These are phyloP conservation scores for Diaporthe amygdali DNA, from an alignment of 2,329 filamentous ascomycete genomes.

Conservation along the genomic window DNA sequence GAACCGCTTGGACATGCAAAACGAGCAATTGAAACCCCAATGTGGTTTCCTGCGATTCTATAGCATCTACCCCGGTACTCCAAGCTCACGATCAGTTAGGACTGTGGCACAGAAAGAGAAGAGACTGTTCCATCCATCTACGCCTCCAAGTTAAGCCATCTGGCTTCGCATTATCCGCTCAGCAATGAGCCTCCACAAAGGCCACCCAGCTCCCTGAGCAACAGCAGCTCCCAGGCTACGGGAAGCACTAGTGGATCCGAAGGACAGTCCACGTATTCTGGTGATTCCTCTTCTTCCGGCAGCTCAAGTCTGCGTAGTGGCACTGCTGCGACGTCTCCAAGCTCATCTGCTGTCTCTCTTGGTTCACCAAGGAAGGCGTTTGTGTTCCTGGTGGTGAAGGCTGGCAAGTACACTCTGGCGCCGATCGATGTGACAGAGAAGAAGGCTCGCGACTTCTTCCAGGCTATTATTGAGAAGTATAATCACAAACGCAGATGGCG, in stretches of 20 bases:
- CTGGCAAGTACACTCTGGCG: neutral
- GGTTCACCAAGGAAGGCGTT: neutral
- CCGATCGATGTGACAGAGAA: neutral
- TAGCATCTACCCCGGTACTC: too few relatives aligned
- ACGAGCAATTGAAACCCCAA: neutral
- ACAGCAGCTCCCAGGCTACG: neutral
- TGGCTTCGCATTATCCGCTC: neutral
- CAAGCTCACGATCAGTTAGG: neutral
- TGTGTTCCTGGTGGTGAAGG: neutral
- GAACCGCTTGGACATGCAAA: neutral
- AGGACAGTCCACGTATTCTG: neutral
- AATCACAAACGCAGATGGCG: slow-evolving; percentile 2
- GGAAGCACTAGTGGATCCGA: neutral
- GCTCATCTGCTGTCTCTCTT: neutral
- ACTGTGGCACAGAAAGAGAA: neutral
- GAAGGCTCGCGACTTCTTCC: neutral
- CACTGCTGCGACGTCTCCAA: neutral
- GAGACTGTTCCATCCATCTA: neutral
- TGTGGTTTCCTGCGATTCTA: too few relatives aligned
- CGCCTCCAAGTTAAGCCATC: neutral
- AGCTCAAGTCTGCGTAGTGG: neutral
- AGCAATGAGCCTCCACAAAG: neutral
- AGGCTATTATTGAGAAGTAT: neutral
- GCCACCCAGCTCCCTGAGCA: neutral
- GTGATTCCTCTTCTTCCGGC: neutral